Base-by-base conservation (phyloP, 768 basidiomycete species). In the Phlebiopsis flavidoalba region DNA sequence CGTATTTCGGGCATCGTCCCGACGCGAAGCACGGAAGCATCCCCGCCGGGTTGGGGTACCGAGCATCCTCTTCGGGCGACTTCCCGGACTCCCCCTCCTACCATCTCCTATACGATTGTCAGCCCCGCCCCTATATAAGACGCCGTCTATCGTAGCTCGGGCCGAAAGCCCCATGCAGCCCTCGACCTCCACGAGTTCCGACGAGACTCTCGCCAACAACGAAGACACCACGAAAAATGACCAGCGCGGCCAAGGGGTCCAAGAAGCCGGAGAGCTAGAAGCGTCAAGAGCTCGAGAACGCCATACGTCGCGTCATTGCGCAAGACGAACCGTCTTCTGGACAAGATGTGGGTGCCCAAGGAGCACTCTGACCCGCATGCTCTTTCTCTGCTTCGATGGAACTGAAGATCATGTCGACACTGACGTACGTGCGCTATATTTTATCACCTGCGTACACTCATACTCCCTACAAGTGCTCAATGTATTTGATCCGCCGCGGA, bases 381-480 rank as follows among this genome's bases (percentile, higher is more conserved):
- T 62, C 3, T 31, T 58, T 19, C 56, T 62, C 17, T 62, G 56
- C 56, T 62, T 62, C 50, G 60, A 62, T 24, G 60, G 60, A 10
- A 62, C 60, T 10, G 60, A 56, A 1, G 60, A 62, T 19, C 47
- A 62, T 14, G 58, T 62, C 19, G 60, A 62, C 33, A 58, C 56
- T 1, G 60, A 62, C 45, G 60, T 62, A 46, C 36, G 59, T 43
- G 17, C 10, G 12, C 26, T 31, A 31, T 31, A 31, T n/a, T n/a
- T n/a, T n/a, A n/a, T n/a, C n/a, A n/a, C n/a, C n/a, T n/a, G n/a
- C n/a, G n/a, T n/a, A n/a, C n/a, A n/a, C n/a, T n/a, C n/a, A n/a
- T n/a, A n/a, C n/a, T n/a, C n/a, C n/a, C n/a, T n/a, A 31, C 26
- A 6, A 31, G 26, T 31, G 26, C 26, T 2, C 26, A 31, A 6